phyloP scores from a whole-genome alignment of 108 stramenopile genomes.

The Nitzschia sp. region DNA sequence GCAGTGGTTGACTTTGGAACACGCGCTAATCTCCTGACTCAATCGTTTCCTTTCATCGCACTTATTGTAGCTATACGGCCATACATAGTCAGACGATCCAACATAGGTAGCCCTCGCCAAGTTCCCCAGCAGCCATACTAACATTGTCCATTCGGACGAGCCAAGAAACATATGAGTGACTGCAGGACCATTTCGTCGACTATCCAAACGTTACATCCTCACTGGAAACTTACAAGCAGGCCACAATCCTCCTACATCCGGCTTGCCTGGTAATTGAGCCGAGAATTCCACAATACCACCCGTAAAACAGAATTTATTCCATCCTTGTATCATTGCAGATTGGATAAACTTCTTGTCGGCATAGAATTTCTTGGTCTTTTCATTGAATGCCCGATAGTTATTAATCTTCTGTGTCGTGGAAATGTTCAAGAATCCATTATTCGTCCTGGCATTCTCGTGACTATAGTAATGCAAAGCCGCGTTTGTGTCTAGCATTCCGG shows the following conservation, averaged over 20 bases:
- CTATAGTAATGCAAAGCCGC: constrained; percentile 84
- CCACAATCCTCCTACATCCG: constrained; percentile 81
- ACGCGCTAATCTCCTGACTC: constrained; percentile 82
- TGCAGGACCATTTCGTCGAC: neutral
- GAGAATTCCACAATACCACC: constrained; percentile 88
- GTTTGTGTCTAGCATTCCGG: constrained; percentile 68
- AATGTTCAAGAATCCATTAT: constrained; percentile 72
- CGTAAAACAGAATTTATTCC: constrained; percentile 93
- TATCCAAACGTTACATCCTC: neutral
- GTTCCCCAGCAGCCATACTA: constrained; percentile 90
- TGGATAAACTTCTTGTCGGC: constrained; percentile 75
- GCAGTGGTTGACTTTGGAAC: constrained; percentile 79
- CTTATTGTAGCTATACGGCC: constrained; percentile 89
- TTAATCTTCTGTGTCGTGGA: constrained; percentile 67
- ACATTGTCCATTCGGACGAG: neutral
- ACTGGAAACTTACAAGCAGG: constrained; percentile 67
- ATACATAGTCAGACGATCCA: constrained; percentile 85
- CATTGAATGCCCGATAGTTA: constrained; percentile 79
- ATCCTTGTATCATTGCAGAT: constrained; percentile 87
- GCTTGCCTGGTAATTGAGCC: constrained; percentile 83
- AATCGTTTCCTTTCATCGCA: constrained; percentile 66
- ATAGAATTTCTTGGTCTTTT: constrained; percentile 75
- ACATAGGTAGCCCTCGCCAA: constrained; percentile 90
- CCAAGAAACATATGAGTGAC: neutral
- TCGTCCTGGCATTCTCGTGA: constrained; percentile 67